These are phyloP conservation scores for Rhypophila decipiens DNA, from an alignment of 495 filamentous ascomycete genomes.

Conservation along the genomic window DNA sequence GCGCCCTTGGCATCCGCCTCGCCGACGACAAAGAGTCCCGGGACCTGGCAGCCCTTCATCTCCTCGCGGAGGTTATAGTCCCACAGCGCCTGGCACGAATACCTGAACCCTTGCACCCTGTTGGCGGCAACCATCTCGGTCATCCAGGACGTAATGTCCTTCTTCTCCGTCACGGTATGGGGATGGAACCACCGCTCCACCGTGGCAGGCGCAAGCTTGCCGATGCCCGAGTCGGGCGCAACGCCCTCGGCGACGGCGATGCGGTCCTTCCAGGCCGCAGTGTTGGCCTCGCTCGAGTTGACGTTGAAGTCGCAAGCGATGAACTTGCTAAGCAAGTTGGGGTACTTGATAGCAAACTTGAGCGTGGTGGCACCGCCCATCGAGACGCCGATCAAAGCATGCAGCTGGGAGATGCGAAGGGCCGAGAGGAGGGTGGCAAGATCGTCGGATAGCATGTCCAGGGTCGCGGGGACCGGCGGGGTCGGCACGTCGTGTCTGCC, in stretches of 20 bases:
- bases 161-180: constrained; percentile 44
- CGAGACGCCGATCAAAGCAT: constrained; percentile 62
- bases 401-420: constrained; percentile 54
- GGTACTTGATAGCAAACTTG: constrained; percentile 62
- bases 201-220: constrained; percentile 57
- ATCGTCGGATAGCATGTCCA: constrained; percentile 63
- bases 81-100: constrained; percentile 65
- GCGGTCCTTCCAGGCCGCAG: constrained; percentile 68
- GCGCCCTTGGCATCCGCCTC: constrained; percentile 61
- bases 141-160: constrained; percentile 44
- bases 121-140: constrained; percentile 54
- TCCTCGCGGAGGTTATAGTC: constrained; percentile 63
- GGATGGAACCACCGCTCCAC: constrained; percentile 70
- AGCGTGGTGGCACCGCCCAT: constrained; percentile 73
- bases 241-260: constrained; percentile 55
- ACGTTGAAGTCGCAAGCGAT: constrained; percentile 75
- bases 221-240: constrained; percentile 46
- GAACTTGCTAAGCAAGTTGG: constrained; percentile 50
- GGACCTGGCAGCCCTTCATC: constrained; percentile 53
- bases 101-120: constrained; percentile 61
- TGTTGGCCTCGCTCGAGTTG: constrained; percentile 59
- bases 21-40: constrained; percentile 62
- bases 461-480: constrained; percentile 35
- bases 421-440: constrained; percentile 51
- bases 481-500: constrained; percentile 50